A percentile compares a stretch with the other conserved stretches of the same genome.
phyloP scores from a whole-genome alignment of 371 early-diverging fungal genomes.

The Mucor racemosus region DNA sequence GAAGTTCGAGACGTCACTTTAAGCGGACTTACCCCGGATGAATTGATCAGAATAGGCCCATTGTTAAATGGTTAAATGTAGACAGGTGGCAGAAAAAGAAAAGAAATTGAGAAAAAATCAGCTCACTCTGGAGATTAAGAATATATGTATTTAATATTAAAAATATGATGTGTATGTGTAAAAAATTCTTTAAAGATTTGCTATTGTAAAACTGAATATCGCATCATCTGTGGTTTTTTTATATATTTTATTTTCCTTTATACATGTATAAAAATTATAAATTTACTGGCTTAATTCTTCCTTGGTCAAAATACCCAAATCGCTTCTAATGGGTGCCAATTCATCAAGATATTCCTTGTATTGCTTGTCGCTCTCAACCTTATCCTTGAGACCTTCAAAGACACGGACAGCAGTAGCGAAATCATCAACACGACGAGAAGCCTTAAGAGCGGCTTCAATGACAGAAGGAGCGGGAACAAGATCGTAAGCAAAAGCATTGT shows the following conservation, averaged over 20 bases:
- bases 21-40: constrained; percentile 16
- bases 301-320: constrained; percentile 88
- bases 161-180: neutral
- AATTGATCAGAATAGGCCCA: neutral
- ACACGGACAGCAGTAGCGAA: constrained; percentile 92
- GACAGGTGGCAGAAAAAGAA: neutral
- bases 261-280: constrained; percentile 3
- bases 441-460: constrained; percentile 86
- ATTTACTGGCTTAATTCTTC: constrained; percentile 80
- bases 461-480: constrained; percentile 90
- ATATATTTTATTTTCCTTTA: constrained; percentile 8
- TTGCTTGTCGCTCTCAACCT: constrained; percentile 82
- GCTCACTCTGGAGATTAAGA: neutral
- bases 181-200: neutral
- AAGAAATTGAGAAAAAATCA: constrained; percentile 5
- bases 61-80: constrained; percentile 1
- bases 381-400: constrained; percentile 91
- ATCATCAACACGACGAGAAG: constrained; percentile 91
- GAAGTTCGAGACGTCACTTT: constrained; percentile 19
- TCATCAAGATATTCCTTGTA: constrained; percentile 89
- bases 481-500: constrained; percentile 96
- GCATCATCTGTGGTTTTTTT: neutral
- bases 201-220: neutral
- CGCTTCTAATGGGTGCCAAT: constrained; percentile 82
- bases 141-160: neutral